Base-by-base conservation (phyloP, 1,284 basidiomycete species). In the Marasmius fiardii region DNA sequence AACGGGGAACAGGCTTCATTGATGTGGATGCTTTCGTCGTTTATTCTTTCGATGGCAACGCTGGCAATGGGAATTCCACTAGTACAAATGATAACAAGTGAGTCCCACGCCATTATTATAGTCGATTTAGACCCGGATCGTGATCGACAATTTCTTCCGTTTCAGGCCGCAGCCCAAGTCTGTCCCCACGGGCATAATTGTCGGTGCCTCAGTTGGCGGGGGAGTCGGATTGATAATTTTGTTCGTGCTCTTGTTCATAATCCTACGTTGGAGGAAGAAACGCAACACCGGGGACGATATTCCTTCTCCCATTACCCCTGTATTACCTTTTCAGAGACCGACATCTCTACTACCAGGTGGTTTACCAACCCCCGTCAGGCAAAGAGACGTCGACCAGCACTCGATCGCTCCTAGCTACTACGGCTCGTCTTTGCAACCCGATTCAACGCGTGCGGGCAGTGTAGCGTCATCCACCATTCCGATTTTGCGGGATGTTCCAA, bases 21-120 rank as follows among this genome's bases (percentile, higher is more conserved):
- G 76, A 77, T 58, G 55, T 81, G 23, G 79, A 81, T 61, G 70
- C 67, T 21, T 67, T 82, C 43, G 66, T 64, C 12, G 69, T 80
- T 4, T 75, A 67, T 62, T 68, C 69, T 16, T 47, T 47, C n/a
- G 24, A 47, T 47, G 44, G 44, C 3, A 24, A 51, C 26, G 20
- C 41, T n/a, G 24, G 47, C 56, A 18, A 21, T 43, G 34, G 35
- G 24, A 48, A 53, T 31, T 52, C 34, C n/a, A n/a, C n/a, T n/a
- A n/a, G n/a, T n/a, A n/a, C n/a, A n/a, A n/a, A n/a, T n/a, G n/a
- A n/a, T n/a, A n/a, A n/a, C n/a, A n/a, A n/a, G n/a, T n/a, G n/a
- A n/a, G n/a, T n/a, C n/a, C n/a, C n/a, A n/a, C n/a, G n/a, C n/a
- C n/a, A n/a, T n/a, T n/a, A n/a, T n/a, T n/a, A n/a, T n/a, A n/a